These are phyloP conservation scores for Gymnopilus junonius DNA, from an alignment of 768 basidiomycete genomes.

Conservation along the genomic window DNA sequence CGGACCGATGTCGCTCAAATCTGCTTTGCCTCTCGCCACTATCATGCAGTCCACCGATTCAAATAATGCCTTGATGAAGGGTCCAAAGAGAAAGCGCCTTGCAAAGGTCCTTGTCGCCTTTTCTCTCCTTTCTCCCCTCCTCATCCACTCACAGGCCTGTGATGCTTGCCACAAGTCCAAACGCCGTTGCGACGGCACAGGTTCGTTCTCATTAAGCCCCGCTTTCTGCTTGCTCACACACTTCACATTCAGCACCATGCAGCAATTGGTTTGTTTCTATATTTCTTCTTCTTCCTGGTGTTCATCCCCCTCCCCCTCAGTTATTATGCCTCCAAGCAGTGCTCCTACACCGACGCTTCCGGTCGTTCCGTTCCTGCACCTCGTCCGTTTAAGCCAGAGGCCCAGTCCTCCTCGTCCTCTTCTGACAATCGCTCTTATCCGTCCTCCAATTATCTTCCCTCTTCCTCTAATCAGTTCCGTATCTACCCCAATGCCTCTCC, in stretches of 20 bases:
- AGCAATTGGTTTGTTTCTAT: conserved; percentile 69
- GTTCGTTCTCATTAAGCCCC: conserved; percentile 40
- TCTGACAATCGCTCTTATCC: conserved; percentile 27
- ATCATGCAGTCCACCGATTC: conserved; percentile 33
- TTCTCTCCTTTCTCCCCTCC: conserved; percentile 5
- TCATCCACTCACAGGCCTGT: conserved; percentile 52
- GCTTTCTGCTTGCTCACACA: conserved; percentile 12
- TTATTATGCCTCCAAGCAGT: conserved; percentile 81
- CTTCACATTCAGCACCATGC: conserved; percentile 61
- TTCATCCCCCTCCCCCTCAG: conserved; percentile 39
- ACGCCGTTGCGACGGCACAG: conserved; percentile 81
- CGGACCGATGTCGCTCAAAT: conserved; percentile 33
- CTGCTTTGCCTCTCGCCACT: conserved; percentile 25
- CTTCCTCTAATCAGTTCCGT: conserved; percentile 33
- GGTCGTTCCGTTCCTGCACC: conserved; percentile 83
- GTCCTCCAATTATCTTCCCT: conserved; percentile 23
- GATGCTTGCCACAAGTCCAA: conserved; percentile 88
- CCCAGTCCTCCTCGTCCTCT: conserved; percentile 27
- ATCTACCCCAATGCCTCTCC: conserved; percentile 26
- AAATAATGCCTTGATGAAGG: conserved; percentile 42
- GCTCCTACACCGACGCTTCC: conserved; percentile 79
- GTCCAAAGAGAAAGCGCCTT: conserved; percentile 58
- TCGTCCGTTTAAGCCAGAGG: conserved; percentile 50
- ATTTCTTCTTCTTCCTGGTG: conserved; percentile 3
- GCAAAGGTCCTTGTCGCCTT: conserved; percentile 43